These are phyloP conservation scores for Alternaria consortialis DNA, from an alignment of 2,329 filamentous ascomycete species.

Conservation along the genomic window DNA sequence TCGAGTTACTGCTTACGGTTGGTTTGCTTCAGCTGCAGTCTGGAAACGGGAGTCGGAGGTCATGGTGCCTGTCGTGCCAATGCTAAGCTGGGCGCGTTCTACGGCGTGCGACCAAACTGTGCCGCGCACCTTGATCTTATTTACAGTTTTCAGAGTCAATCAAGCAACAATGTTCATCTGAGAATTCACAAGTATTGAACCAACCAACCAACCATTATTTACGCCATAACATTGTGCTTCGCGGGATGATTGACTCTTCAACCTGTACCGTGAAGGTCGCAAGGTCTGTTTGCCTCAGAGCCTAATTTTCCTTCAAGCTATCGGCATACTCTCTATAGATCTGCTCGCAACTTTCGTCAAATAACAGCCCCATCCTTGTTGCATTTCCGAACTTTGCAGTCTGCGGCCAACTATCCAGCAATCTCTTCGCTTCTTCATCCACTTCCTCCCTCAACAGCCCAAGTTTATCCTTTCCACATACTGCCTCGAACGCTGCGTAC, in stretches of 20 bases:
- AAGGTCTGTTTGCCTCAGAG: neutral
- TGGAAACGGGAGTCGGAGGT: neutral
- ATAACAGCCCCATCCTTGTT: conserved; percentile 13
- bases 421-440: conserved; percentile 11
- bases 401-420: conserved; percentile 14
- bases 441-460: conserved; percentile 56
- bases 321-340: conserved; percentile 18
- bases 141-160: neutral
- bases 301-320: conserved; percentile 8
- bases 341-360: conserved; percentile 15
- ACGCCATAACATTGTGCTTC: too few relatives aligned
- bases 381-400: conserved; percentile 3
- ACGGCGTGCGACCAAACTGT: neutral
- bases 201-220: too few relatives aligned
- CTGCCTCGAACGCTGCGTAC: conserved; percentile 61
- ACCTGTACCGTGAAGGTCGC: neutral
- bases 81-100: neutral
- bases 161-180: neutral
- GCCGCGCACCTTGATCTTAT: neutral
- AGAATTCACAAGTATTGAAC: too few relatives aligned
- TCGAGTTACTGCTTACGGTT: neutral
- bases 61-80: neutral
- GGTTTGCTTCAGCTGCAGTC: neutral
- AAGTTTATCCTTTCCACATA: conserved; percentile 61
- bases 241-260: too few relatives aligned